A percentile compares a stretch with the other conserved stretches of the same genome.
Conservation (phyloP, 2,329 filamentous ascomycete species). For the Cladosporium sphaerospermum region DNA sequence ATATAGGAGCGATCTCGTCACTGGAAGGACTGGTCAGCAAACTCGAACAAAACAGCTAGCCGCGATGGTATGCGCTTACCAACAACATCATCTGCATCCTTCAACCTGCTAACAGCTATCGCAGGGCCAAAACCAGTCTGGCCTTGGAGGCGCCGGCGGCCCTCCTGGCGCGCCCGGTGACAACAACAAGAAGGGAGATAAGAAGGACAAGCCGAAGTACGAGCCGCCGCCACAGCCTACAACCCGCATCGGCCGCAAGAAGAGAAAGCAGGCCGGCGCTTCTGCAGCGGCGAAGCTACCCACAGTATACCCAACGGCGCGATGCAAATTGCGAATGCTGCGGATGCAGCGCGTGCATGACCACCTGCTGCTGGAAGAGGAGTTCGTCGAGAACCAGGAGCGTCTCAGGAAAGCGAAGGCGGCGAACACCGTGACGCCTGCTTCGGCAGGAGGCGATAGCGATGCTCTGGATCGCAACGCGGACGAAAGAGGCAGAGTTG, state of each 20-base stretch:
- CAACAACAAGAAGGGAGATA: conserved; percentile 79
- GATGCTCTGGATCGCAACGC: conserved; percentile 83
- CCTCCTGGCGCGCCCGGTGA: conserved; percentile 61
- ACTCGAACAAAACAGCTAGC: neutral
- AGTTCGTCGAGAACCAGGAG: conserved; percentile 99
- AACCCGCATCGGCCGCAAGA: conserved; percentile 94
- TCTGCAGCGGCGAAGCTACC: conserved; percentile 95
- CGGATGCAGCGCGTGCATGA: conserved; percentile 99
- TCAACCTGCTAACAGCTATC: conserved; percentile 13
- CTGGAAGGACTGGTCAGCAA: no score
- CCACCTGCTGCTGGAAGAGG: conserved; percentile 91
- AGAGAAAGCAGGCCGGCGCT: conserved; percentile 89
- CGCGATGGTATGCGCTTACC: conserved; percentile 9
- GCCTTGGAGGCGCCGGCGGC: conserved; percentile 61
- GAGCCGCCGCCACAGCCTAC: conserved; percentile 95
- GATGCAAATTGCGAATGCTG: conserved; percentile 94
- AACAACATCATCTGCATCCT: neutral
- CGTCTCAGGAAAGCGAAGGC: conserved; percentile 87
- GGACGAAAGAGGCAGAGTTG: conserved; percentile 88
- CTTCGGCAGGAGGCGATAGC: conserved; percentile 54
- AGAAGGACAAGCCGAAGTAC: conserved; percentile 99
- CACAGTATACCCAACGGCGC: conserved; percentile 85
- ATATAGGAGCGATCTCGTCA: no score
- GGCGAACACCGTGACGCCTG: conserved; percentile 60
- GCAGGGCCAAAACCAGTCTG: conserved; percentile 80